Percentiles rank a stretch among this genome's conserved stretches.
phyloP scores from a whole-genome alignment of 2,329 filamentous ascomycete genomes.

The Shiraia bambusicola region DNA sequence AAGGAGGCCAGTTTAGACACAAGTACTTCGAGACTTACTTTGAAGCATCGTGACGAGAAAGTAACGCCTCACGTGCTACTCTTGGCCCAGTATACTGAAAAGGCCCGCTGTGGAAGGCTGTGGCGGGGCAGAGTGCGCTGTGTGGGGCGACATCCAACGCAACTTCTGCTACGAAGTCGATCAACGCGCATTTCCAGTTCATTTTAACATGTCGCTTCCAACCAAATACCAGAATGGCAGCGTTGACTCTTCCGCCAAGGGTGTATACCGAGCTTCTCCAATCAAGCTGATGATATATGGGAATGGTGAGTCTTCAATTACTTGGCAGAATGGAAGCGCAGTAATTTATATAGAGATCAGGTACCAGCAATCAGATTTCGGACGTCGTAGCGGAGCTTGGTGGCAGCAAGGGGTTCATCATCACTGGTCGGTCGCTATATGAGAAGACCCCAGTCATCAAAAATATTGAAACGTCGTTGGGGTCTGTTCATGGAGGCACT shows the following conservation, averaged over 20 bases:
- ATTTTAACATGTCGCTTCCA: constrained; percentile 34
- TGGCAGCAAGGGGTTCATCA: constrained; percentile 56
- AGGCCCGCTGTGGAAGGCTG: constrained; percentile 23
- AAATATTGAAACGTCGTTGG: constrained; percentile 53
- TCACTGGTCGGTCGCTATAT: constrained; percentile 57
- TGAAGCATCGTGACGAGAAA: constrained; percentile 1
- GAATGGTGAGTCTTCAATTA: constrained; percentile 23
- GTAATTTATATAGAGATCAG: constrained; percentile 15
- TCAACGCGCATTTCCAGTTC: not conserved
- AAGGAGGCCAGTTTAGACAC: constrained; percentile 29
- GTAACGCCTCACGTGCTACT: constrained; percentile 8
- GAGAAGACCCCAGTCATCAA: constrained; percentile 58
- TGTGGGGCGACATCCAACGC: constrained; percentile 30
- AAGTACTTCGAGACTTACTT: not conserved
- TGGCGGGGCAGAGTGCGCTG: constrained; percentile 30
- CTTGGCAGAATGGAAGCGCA: not conserved
- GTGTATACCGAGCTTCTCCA: constrained; percentile 41
- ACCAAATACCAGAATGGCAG: constrained; percentile 38
- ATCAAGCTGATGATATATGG: constrained; percentile 44
- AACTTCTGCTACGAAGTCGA: constrained; percentile 4
- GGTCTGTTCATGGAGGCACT: constrained; percentile 53
- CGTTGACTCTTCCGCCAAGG: constrained; percentile 36
- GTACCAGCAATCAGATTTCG: constrained; percentile 36
- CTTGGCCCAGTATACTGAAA: constrained; percentile 11
- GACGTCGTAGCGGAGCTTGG: constrained; percentile 38